Evolutionary conservation across 306 rosid species (phyloP), one percentile per base, ranked within the genome.

Genomic region (Mimosa bimucronata): DNA sequence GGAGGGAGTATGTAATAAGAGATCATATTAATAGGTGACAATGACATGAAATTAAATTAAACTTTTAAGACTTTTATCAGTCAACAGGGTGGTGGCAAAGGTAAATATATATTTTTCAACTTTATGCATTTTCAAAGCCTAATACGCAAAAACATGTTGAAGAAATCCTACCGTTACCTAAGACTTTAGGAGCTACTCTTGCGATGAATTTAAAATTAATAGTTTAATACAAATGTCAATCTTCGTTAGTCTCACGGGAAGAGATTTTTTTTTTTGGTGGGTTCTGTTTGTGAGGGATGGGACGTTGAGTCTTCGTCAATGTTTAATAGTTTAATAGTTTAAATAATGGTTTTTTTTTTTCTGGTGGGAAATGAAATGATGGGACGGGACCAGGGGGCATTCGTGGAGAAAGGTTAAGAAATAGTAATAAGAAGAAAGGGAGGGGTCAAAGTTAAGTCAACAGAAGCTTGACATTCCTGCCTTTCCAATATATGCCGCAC

Each of bases 391-490:
- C 5, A 62, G 28, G 30, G 41, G 66, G 74, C 31, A 25, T 16
- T 62, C 19, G 66, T 80, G 79, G 19, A 44, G 23, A 34, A 80
- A n/a, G 38, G 50, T 21, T 14, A 18, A 44, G 64, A 37, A 25
- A 53, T 3, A 0, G 21, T 34, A 13, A 34, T 2, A 9, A 3
- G 4, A 26, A 19, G 26, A 53, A 19, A 7, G 58, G 66, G 60
- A 6, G 29, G 72, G 40, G 80, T 81, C 80, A 76, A 81, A 4
- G 11, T 34, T 45, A 76, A 69, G 81, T 81, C 76, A 81, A 69
- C 26, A 2, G 23, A 76, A 3, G 5, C 34, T 23, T 76, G 77
- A 76, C 80, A 19, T 44, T 46, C 37, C 41, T 67, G 28, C 50
- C 61, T 55, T 55, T 21, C 62, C 29, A 65, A 19, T 18, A 7